A percentile compares a stretch with the other conserved stretches of the same genome.
These are phyloP conservation scores for Hemisphaericaspora lyxosophila DNA, from an alignment of 1,139 yeast genomes.

Conservation along the genomic window DNA sequence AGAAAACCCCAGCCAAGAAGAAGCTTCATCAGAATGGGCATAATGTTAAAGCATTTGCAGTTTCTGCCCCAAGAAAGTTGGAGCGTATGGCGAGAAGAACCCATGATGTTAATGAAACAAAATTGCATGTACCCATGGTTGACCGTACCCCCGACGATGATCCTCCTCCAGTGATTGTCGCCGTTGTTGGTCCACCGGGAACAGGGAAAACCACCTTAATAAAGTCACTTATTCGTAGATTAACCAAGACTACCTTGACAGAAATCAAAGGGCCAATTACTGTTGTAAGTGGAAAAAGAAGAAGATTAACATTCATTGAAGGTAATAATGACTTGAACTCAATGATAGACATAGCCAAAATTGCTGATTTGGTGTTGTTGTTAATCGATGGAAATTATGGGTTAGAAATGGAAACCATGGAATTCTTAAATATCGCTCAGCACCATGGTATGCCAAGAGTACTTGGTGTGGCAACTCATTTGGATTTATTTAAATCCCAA, in stretches of 20 bases:
- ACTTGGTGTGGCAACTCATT: conserved; percentile 91
- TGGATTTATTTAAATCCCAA: conserved; percentile 89
- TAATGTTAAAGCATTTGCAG: conserved; percentile 94
- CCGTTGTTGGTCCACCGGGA: conserved; percentile 98
- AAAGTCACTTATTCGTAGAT: conserved; percentile 81
- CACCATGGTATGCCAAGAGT: conserved; percentile 99
- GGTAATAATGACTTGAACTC: conserved; percentile 90
- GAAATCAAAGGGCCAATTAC: conserved; percentile 97
- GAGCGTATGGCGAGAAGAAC: conserved; percentile 83
- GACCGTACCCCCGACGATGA: conserved; percentile 97
- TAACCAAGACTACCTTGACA: conserved; percentile 81
- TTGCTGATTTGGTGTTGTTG: conserved; percentile 87
- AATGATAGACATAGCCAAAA: conserved; percentile 94
- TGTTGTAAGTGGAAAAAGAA: conserved; percentile 93
- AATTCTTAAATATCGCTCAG: conserved; percentile 90
- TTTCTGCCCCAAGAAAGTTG: conserved; percentile 85
- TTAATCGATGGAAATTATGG: conserved; percentile 97
- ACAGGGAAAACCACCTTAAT: conserved; percentile 95
- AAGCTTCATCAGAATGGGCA: conserved; percentile 88
- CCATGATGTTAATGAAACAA: conserved; percentile 82
- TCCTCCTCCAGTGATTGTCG: conserved; percentile 95
- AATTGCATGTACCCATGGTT: conserved; percentile 94
- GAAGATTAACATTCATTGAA: conserved; percentile 90
- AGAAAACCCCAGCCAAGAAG: conserved; percentile 70
- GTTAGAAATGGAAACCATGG: conserved; percentile 99